phyloP scores from a whole-genome alignment of 2,329 filamentous ascomycete genomes.

The Cytospora piceicola region DNA sequence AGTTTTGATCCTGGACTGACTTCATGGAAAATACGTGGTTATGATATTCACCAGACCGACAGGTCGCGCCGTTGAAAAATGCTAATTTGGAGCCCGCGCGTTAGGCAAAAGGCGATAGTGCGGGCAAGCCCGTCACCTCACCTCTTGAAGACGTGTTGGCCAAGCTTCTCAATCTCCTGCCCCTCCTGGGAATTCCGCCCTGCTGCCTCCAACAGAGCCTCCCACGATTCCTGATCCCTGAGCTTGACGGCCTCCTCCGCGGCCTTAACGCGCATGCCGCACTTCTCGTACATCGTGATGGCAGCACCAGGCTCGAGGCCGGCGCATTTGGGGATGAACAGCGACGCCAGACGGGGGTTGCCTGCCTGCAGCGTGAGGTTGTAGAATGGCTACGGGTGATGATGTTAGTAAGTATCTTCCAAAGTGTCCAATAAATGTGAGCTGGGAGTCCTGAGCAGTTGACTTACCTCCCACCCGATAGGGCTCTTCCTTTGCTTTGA shows the following conservation, averaged over 20 bases:
- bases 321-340: constrained; percentile 88
- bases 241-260: constrained; percentile 87
- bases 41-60: background rate
- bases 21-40: background rate
- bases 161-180: constrained; percentile 81
- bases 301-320: constrained; percentile 68
- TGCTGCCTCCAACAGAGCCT: constrained; percentile 73
- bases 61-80: background rate
- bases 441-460: constrained; percentile 10
- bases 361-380: constrained; percentile 87
- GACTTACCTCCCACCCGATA: constrained; percentile 90
- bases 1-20: background rate
- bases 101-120: background rate
- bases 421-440: background rate
- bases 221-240: constrained; percentile 77
- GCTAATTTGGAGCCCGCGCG: background rate
- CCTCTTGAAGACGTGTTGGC: constrained; percentile 61
- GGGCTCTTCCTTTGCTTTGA: constrained; percentile 79
- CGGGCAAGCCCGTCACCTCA: constrained; percentile 33
- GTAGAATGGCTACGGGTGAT: constrained; percentile 73
- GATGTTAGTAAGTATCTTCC: constrained; percentile 16
- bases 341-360: constrained; percentile 81
- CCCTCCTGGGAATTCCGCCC: constrained; percentile 68
- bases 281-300: constrained; percentile 95
- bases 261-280: constrained; percentile 84